These are phyloP conservation scores for Glarea lozoyensis DNA, from an alignment of 495 filamentous ascomycete genomes.

Conservation along the genomic window DNA sequence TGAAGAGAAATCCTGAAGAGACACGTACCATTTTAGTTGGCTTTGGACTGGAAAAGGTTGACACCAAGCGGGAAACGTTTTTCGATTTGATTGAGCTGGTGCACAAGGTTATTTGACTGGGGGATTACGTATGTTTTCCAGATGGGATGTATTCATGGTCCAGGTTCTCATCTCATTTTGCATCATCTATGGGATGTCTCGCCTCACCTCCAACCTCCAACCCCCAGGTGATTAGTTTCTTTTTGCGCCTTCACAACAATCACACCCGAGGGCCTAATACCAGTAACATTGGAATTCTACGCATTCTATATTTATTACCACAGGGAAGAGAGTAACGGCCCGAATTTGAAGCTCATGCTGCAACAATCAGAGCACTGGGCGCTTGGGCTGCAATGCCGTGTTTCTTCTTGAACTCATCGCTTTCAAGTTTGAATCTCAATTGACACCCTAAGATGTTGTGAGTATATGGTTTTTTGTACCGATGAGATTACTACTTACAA, in stretches of 20 bases:
- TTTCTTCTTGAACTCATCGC: slow-evolving; percentile 25
- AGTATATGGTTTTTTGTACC: neutral
- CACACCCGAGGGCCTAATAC: too few relatives aligned
- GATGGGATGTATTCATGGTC: too few relatives aligned
- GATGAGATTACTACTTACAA: slow-evolving; percentile 19
- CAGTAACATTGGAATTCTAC: too few relatives aligned
- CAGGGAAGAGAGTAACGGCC: too few relatives aligned
- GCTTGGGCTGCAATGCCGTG: slow-evolving; percentile 18
- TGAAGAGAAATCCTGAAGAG: slow-evolving; percentile 64
- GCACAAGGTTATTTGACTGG: slow-evolving; percentile 41
- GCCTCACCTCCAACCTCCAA: too few relatives aligned
- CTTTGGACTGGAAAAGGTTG: slow-evolving; percentile 60
- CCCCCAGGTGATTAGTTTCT: too few relatives aligned
- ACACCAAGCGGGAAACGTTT: slow-evolving; percentile 61
- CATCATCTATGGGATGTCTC: too few relatives aligned
- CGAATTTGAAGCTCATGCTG: slow-evolving; percentile 6
- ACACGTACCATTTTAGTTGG: slow-evolving; percentile 73
- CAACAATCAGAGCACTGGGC: slow-evolving; percentile 28
- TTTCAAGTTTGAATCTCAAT: slow-evolving; percentile 28
- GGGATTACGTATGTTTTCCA: neutral
- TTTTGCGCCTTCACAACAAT: too few relatives aligned
- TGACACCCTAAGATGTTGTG: slow-evolving; percentile 28
- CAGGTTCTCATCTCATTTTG: too few relatives aligned
- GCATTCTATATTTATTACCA: too few relatives aligned
- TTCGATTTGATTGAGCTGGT: slow-evolving; percentile 77